These are phyloP conservation scores for Globisporangium recalcitrans DNA, from an alignment of 352 stramenopile genomes.

Conservation along the genomic window DNA sequence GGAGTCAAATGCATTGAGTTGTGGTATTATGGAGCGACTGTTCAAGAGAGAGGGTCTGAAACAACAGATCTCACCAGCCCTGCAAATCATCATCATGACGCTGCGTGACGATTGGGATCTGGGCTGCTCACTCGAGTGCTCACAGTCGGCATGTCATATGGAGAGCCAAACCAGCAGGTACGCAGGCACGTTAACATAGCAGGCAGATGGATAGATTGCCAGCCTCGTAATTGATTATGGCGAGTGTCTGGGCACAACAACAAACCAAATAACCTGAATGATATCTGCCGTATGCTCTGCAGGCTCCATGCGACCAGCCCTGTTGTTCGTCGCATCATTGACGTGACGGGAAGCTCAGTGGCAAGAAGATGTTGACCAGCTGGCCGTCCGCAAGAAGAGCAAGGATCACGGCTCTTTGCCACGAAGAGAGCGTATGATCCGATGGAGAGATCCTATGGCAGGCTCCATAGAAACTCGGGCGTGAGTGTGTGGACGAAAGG, in stretches of 20 bases:
- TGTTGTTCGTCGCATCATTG: not conserved
- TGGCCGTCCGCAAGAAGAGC: slow-evolving; percentile 1
- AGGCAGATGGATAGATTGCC: not conserved
- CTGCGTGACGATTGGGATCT: no score
- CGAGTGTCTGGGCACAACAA: not conserved
- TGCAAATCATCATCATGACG: no score
- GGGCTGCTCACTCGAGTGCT: no score
- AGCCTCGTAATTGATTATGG: not conserved
- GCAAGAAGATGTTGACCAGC: slow-evolving; percentile 1
- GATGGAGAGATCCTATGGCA: not conserved
- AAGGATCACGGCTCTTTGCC: not conserved
- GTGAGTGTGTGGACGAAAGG: not conserved
- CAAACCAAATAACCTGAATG: not conserved
- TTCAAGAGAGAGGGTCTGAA: no score
- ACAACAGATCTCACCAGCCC: no score
- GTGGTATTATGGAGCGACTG: no score
- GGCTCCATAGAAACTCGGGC: not conserved
- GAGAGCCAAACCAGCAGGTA: no score
- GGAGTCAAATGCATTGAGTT: no score
- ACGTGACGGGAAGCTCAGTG: not conserved
- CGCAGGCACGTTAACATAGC: no score
- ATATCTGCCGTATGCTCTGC: not conserved
- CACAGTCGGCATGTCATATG: no score
- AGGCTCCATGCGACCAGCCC: not conserved
- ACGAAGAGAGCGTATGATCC: not conserved